Conservation (phyloP, 164 flowering plant species). For the Litsea cubeba region DNA sequence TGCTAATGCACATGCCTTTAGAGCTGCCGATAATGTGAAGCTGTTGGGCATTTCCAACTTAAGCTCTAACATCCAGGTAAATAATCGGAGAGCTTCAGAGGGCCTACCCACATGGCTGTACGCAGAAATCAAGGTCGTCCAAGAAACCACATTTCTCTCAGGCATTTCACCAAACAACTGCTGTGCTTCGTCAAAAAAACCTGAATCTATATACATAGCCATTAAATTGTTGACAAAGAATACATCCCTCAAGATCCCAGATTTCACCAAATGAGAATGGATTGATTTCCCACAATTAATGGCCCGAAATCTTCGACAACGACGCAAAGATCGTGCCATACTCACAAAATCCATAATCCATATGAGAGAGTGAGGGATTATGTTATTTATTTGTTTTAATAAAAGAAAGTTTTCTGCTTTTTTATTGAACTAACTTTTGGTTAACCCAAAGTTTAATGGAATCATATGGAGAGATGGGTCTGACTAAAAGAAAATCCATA, state of each 20-base stretch:
- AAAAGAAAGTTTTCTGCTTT: too few species aligned
- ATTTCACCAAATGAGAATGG: slow-evolving; percentile 20
- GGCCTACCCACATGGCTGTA: slow-evolving; percentile 17
- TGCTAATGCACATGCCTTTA: slow-evolving; percentile 22
- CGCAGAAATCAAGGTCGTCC: slow-evolving; percentile 28
- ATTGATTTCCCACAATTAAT: slow-evolving; percentile 12
- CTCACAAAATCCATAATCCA: slow-evolving; percentile 10
- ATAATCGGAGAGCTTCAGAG: slow-evolving; percentile 15
- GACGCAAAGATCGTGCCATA: slow-evolving; percentile 9
- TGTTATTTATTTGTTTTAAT: too few species aligned
- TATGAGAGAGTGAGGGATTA: not conserved
- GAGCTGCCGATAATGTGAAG: slow-evolving; percentile 20
- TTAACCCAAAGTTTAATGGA: too few species aligned
- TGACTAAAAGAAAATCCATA: too few species aligned
- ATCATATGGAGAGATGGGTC: too few species aligned
- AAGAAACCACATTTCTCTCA: slow-evolving; percentile 27
- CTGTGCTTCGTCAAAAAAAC: slow-evolving; percentile 8
- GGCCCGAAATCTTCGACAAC: slow-evolving; percentile 15
- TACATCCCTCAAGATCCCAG: slow-evolving; percentile 13
- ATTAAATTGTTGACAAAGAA: slow-evolving; percentile 22
- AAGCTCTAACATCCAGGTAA: slow-evolving; percentile 10
- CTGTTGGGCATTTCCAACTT: slow-evolving; percentile 18
- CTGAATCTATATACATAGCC: slow-evolving; percentile 18
- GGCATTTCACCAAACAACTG: slow-evolving; percentile 20
- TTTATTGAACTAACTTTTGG: too few species aligned